Percentiles rank a stretch among this genome's conserved stretches.
Evolutionary conservation across 768 basidiomycete genomes (phyloP).

Genomic region (Boletus edulis): DNA sequence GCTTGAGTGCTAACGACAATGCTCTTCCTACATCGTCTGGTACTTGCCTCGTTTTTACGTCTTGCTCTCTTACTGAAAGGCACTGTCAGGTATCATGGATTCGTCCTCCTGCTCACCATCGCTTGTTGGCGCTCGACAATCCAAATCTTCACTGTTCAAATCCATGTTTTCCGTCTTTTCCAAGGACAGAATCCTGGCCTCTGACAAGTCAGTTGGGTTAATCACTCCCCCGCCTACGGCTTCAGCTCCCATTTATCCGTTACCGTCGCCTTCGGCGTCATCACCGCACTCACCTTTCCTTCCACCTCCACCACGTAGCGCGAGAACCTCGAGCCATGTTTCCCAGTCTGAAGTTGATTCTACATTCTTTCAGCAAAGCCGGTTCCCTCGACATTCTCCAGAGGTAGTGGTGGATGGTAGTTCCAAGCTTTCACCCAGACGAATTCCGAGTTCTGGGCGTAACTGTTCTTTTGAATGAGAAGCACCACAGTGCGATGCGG

Average conservation of each 20-base stretch:
- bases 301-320: conserved; percentile 27
- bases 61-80: not conserved
- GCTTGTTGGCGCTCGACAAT: conserved; percentile 33
- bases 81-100: conserved; percentile 16
- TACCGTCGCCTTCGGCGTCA: conserved; percentile 31
- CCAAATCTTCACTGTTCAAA: conserved; percentile 67
- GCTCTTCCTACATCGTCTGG: conserved; percentile 77
- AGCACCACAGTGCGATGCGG: not conserved
- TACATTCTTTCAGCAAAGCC: conserved; percentile 33
- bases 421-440: conserved; percentile 18
- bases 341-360: conserved; percentile 36
- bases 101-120: conserved; percentile 21
- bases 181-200: conserved; percentile 42
- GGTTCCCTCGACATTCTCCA: conserved; percentile 38
- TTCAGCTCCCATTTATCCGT: conserved; percentile 13
- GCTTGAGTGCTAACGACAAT: conserved; percentile 95
- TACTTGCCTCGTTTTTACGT: conserved; percentile 22
- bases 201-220: conserved; percentile 60
- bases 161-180: conserved; percentile 51
- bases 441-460: conserved; percentile 8
- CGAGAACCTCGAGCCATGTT: conserved; percentile 1
- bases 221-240: conserved; percentile 56
- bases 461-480: conserved; percentile 12
- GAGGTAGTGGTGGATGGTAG: conserved; percentile 18
- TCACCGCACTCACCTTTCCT: conserved; percentile 18